Evolutionary conservation across 208 protist genomes (phyloP).

Genomic region (Leishmania major): DNA sequence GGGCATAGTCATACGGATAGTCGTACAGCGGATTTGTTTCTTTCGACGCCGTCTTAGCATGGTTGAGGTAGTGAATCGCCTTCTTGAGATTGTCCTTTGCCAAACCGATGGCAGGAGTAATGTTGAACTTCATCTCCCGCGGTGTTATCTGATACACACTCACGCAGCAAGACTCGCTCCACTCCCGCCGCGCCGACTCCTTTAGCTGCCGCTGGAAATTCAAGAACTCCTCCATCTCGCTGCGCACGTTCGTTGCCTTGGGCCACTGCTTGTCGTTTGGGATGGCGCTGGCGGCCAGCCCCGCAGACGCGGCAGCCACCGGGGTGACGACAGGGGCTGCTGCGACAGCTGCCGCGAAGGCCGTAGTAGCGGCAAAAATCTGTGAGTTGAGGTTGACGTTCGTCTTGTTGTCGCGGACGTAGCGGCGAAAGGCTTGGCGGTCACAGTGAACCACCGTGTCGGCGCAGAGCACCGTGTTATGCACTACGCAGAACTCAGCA

Average conservation of each 20-base stretch:
- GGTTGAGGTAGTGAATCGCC: conserved; percentile 77
- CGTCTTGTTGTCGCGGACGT: conserved; percentile 73
- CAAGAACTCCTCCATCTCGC: conserved; percentile 42
- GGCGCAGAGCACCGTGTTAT: conserved; percentile 71
- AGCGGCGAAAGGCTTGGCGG: conserved; percentile 72
- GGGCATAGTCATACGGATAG: conserved; percentile 86
- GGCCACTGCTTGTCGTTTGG: conserved; percentile 24
- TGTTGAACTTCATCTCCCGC: conserved; percentile 89
- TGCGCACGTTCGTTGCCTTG: conserved; percentile 26
- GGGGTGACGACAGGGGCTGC: conserved; percentile 9
- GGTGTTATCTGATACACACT: conserved; percentile 91
- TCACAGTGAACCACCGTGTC: conserved; percentile 63
- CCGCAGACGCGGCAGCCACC: conserved; percentile 1
- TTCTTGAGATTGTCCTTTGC: conserved; percentile 78
- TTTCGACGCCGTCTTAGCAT: conserved; percentile 41
- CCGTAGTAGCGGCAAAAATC: conserved; percentile 28
- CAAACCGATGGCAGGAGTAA: conserved; percentile 66
- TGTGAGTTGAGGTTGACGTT: conserved; percentile 41
- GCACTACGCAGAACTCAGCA: conserved; percentile 80
- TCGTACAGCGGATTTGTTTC: conserved; percentile 83
- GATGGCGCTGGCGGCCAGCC: conserved; percentile 5
- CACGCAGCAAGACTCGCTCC: conserved; percentile 78
- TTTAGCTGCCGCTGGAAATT: conserved; percentile 44
- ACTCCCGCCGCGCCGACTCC: conserved; percentile 68
- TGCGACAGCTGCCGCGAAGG: conserved; percentile 25